These are phyloP conservation scores for Cetradonia linearis DNA, from an alignment of 495 filamentous ascomycete genomes.

Conservation along the genomic window DNA sequence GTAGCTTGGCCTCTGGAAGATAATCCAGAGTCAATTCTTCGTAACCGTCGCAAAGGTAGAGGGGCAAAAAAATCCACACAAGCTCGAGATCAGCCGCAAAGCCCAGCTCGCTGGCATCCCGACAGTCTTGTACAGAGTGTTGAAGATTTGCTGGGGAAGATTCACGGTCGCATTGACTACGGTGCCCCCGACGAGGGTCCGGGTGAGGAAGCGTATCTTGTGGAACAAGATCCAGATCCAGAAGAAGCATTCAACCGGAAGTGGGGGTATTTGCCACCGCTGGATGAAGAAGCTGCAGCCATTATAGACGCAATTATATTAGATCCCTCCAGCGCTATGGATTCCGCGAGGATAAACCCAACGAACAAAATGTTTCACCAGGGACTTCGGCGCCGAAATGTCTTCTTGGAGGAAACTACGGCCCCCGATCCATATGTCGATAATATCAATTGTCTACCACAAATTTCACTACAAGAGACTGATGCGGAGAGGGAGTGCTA, in stretches of 20 bases:
- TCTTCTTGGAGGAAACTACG: not conserved
- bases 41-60: not conserved
- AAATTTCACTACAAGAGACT: constrained; percentile 4
- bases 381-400: constrained; percentile 8
- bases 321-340: not conserved
- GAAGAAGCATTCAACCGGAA: constrained; percentile 16
- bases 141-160: not conserved
- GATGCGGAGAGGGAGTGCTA: constrained; percentile 3
- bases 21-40: not conserved
- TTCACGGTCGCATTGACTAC: not conserved
- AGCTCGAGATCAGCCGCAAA: not conserved
- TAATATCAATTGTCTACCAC: not conserved
- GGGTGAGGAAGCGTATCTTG: not conserved
- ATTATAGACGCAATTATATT: constrained; percentile 12
- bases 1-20: not conserved
- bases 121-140: not conserved
- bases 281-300: constrained; percentile 15
- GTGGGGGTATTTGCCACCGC: constrained; percentile 17
- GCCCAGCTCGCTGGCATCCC: not conserved
- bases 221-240: not conserved
- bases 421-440: constrained; percentile 3
- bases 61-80: not conserved
- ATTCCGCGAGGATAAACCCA: constrained; percentile 9
- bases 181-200: not conserved
- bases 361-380: not conserved